These are phyloP conservation scores for Stachybotrys echinatus DNA, from an alignment of 2,329 filamentous ascomycete genomes.

Conservation along the genomic window DNA sequence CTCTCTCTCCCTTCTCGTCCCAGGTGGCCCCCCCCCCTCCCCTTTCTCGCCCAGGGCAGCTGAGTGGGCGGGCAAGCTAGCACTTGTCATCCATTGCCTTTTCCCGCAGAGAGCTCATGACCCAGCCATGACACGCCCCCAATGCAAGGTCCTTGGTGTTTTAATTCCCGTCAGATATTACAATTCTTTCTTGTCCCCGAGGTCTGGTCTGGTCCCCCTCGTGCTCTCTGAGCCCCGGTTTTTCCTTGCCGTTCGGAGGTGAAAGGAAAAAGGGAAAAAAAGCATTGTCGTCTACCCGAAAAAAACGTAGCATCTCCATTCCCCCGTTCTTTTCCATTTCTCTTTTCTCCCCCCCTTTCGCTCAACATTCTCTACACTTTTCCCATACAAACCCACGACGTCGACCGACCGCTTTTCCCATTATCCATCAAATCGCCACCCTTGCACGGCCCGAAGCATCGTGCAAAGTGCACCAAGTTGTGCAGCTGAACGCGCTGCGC, in stretches of 20 bases:
- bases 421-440: conserved; percentile 38
- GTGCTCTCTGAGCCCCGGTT: conserved; percentile 36
- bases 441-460: conserved; percentile 26
- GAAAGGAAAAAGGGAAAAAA: conserved; percentile 37
- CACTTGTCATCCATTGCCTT: background rate
- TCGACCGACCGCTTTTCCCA: conserved; percentile 17
- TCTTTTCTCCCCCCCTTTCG: conserved; percentile 13
- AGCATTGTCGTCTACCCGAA: conserved; percentile 32
- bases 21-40: background rate
- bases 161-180: background rate
- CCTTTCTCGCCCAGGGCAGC: background rate
- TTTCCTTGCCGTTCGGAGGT: conserved; percentile 27
- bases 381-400: conserved; percentile 29
- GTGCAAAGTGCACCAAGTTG: conserved; percentile 28
- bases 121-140: background rate
- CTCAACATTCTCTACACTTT: conserved; percentile 18
- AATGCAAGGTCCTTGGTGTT: background rate
- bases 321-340: conserved; percentile 18
- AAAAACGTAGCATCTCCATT: conserved; percentile 49
- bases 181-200: background rate
- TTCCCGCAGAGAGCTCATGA: background rate
- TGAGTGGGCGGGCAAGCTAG: background rate
- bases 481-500: conserved; percentile 23
- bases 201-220: conserved; percentile 3
- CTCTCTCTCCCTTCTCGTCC: background rate